These are phyloP conservation scores for Karstenula rhodostoma DNA, from an alignment of 2,329 filamentous ascomycete species.

Conservation along the genomic window DNA sequence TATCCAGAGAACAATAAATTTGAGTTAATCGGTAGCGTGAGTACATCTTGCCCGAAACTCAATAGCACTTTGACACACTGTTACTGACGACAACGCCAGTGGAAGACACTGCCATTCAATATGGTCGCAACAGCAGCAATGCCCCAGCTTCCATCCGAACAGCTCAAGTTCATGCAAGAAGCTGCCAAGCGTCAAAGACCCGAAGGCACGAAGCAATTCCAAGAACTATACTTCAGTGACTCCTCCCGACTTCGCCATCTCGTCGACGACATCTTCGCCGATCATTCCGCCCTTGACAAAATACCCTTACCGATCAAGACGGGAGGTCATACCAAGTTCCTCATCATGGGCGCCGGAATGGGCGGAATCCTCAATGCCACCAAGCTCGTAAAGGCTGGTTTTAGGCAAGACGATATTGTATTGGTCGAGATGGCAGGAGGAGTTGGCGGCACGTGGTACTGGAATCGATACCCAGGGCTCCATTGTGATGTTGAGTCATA, in stretches of 20 bases:
- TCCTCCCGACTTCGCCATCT: conserved; percentile 22
- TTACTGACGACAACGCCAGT: no score
- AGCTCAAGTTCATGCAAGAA: conserved; percentile 22
- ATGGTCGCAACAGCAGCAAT: neutral
- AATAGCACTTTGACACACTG: no score
- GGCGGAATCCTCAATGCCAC: conserved; percentile 50
- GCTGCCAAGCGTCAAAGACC: conserved; percentile 25
- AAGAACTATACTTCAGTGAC: conserved; percentile 23
- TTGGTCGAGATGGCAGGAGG: conserved; percentile 54
- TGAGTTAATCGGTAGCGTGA: neutral
- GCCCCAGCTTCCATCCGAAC: conserved; percentile 17
- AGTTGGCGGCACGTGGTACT: conserved; percentile 58
- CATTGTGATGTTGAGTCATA: conserved; percentile 67
- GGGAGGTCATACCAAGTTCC: conserved; percentile 22
- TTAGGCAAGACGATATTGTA: conserved; percentile 42
- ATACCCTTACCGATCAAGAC: conserved; percentile 15
- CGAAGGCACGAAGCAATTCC: conserved; percentile 23
- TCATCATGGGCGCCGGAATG: conserved; percentile 51
- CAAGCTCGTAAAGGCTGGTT: conserved; percentile 44
- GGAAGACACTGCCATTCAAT: neutral
- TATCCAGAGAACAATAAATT: neutral
- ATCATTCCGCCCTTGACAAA: conserved; percentile 25
- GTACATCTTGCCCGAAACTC: no score
- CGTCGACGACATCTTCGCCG: conserved; percentile 24
- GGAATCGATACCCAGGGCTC: conserved; percentile 57